phyloP scores from a whole-genome alignment of 2,329 filamentous ascomycete genomes.

The Ustulina deusta region DNA sequence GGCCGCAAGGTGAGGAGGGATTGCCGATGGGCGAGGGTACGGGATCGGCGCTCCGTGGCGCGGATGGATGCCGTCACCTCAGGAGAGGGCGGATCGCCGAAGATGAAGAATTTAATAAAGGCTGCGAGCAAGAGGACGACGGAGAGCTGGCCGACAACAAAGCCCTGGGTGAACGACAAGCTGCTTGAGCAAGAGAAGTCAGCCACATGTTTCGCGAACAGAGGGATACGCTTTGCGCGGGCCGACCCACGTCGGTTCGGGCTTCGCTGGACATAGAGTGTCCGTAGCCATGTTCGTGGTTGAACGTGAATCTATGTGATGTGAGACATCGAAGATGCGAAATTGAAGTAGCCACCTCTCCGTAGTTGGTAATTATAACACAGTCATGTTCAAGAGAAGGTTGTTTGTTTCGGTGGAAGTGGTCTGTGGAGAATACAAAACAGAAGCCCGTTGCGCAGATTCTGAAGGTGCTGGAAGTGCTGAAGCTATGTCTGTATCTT shows the following conservation, averaged over 20 bases:
- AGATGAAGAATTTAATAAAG: constrained; percentile 99
- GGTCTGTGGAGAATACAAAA: constrained; percentile 2
- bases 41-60: constrained; percentile 78
- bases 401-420: constrained; percentile 8
- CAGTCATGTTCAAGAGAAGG: constrained; percentile 21
- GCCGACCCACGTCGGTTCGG: constrained; percentile 51
- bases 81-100: constrained; percentile 88
- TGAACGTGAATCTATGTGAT: neutral
- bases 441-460: neutral
- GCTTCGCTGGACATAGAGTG: constrained; percentile 51
- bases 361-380: constrained; percentile 15
- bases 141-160: constrained; percentile 92
- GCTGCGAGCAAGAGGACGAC: constrained; percentile 90
- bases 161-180: constrained; percentile 91
- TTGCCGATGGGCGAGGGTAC: constrained; percentile 80
- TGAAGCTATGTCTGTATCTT: too few species aligned
- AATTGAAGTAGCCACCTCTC: constrained; percentile 18
- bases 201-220: constrained; percentile 33
- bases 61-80: constrained; percentile 82
- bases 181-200: constrained; percentile 57
- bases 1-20: constrained; percentile 74
- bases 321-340: constrained; percentile 33
- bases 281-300: constrained; percentile 43
- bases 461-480: neutral
- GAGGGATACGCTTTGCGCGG: constrained; percentile 27